phyloP scores from a whole-genome alignment of 2,329 filamentous ascomycete species.

The Fusarium sp. region DNA sequence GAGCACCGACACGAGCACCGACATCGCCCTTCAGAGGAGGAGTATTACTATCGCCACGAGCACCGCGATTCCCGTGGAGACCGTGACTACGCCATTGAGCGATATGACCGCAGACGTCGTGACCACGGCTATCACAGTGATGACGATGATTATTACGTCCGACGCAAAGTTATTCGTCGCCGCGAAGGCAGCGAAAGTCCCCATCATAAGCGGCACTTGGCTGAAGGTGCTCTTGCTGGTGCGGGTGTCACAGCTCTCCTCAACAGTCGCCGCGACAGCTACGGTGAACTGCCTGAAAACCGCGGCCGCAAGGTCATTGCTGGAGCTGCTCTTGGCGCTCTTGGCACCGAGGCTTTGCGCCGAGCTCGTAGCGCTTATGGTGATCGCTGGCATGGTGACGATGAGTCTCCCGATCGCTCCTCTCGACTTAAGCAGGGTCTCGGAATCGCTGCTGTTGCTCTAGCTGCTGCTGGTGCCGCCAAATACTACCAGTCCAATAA shows the following conservation, averaged over 20 bases:
- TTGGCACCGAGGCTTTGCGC: conserved; percentile 69
- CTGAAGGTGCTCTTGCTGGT: conserved; percentile 71
- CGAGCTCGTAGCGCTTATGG: conserved; percentile 70
- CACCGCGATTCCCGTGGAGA: conserved; percentile 53
- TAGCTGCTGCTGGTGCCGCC: conserved; percentile 71
- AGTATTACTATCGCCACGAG: conserved; percentile 63
- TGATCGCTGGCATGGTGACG: conserved; percentile 57
- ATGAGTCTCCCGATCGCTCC: conserved; percentile 52
- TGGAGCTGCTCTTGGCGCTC: conserved; percentile 69
- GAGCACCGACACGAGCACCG: conserved; percentile 15
- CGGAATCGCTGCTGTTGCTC: conserved; percentile 69
- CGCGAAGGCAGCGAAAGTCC: conserved; percentile 62
- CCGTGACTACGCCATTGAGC: conserved; percentile 46
- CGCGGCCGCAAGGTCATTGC: conserved; percentile 68
- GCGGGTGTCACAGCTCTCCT: conserved; percentile 69
- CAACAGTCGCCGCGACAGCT: conserved; percentile 61
- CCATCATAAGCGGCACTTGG: conserved; percentile 67
- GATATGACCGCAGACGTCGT: conserved; percentile 53
- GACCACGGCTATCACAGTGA: conserved; percentile 57
- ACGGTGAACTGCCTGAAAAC: conserved; percentile 60
- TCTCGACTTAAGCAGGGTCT: conserved; percentile 68
- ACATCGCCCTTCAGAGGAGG: conserved; percentile 51
- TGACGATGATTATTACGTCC: conserved; percentile 59
- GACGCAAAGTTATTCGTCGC: conserved; percentile 58
- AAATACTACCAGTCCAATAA: conserved; percentile 71